Evolutionary conservation across 805 yeast species (phyloP).

Genomic region (Wickerhamiella alocasiicola): DNA sequence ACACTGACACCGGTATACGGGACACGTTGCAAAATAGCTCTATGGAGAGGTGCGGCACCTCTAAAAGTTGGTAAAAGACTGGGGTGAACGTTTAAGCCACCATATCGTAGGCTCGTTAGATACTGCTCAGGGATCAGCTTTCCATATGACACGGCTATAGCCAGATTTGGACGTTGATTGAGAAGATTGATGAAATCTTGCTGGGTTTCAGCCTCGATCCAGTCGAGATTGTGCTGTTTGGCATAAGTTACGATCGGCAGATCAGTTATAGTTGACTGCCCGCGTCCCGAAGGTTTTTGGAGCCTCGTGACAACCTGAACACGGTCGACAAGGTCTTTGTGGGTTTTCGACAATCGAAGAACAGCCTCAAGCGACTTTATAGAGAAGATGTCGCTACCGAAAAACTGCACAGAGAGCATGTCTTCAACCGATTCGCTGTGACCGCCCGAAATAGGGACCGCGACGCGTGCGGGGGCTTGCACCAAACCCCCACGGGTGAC

Average conservation of each 20-base stretch:
- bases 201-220: constrained; percentile 16
- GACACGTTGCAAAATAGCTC: constrained; percentile 56
- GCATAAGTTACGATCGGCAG: constrained; percentile 19
- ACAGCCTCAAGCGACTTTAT: constrained; percentile 14
- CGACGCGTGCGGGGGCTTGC: too few species aligned
- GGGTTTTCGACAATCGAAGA: constrained; percentile 1
- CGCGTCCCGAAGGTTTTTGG: constrained; percentile 21
- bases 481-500: too few species aligned
- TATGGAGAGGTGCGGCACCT: constrained; percentile 86
- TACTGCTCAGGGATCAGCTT: constrained; percentile 57
- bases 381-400: constrained; percentile 22
- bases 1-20: constrained; percentile 66
- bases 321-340: constrained; percentile 14
- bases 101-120: constrained; percentile 36
- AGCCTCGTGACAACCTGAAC: constrained; percentile 15
- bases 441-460: too few species aligned
- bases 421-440: too few species aligned
- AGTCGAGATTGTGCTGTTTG: constrained; percentile 6
- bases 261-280: constrained; percentile 14
- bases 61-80: constrained; percentile 67
- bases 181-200: constrained; percentile 14
- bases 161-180: constrained; percentile 32
- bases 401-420: constrained; percentile 15
- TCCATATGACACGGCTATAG: constrained; percentile 91
- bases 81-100: constrained; percentile 88